Base-by-base conservation (phyloP, 345 rosid species). In the Garcia nutans region DNA sequence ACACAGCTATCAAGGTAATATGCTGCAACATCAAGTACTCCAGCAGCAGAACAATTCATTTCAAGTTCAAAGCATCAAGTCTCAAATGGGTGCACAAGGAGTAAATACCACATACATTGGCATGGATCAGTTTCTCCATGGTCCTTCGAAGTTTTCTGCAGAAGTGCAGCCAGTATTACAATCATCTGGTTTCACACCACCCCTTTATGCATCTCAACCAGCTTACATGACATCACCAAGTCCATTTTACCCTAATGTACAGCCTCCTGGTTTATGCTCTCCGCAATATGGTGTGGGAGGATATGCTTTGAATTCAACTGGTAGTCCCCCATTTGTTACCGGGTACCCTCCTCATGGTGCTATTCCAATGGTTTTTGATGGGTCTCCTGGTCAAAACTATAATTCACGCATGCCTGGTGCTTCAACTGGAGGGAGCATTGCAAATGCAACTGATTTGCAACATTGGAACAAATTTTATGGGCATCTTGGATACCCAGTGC, bases 281-380 rank as follows among this genome's bases (percentile, higher is more conserved):
- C 89, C 89, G 44, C 97, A 81, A 64, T 88, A 87, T 84, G 86
- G 85, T 71, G 62, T 84, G 26, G 84, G 92, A 70, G 90, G 93
- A 22, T 92, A 88, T 80, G 81, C 97, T 66, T 62, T 91, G 67
- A 85, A 74, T 73, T 88, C 96, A 60, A 74, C 89, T 13, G 78
- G 84, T 65, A 74, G 81, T 75, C 91, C 97, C 55, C 91, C 93
- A 7, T 88, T 82, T 80, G 78, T 91, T 84, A 76, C 91, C 77
- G 89, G 94, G 74, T 94, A 88, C 75, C 86, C 96, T 65, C 85
- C 96, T 62, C 96, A 88, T 70, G 87, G 88, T 84, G 82, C 88
- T 5, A 67, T 88, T 80, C 85, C 93, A 65, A 37, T 89, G 89
- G 86, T 89, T 26, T 87, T 86, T 79, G 91, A 89, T 83, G 76